Conservation (phyloP, 768 basidiomycete genomes). For the Suillus subluteus region DNA sequence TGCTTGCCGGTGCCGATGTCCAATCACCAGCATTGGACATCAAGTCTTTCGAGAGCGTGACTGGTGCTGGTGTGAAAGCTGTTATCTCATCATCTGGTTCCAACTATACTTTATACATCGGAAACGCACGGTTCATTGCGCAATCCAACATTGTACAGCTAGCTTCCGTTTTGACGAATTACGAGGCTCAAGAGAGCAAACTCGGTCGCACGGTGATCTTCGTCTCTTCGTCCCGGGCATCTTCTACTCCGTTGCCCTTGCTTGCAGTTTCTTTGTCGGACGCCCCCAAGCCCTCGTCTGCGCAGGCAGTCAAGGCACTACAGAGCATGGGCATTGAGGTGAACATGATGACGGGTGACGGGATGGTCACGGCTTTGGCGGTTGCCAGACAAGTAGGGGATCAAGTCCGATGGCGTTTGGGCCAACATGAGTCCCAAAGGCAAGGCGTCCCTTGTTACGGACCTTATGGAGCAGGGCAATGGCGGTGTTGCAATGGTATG, state of each 20-base stretch:
- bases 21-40: conserved; percentile 57
- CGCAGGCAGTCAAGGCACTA: conserved; percentile 79
- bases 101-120: conserved; percentile 68
- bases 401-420: conserved; percentile 81
- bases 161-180: conserved; percentile 60
- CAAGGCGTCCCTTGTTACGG: conserved; percentile 84
- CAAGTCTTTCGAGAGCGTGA: conserved; percentile 81
- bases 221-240: conserved; percentile 61
- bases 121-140: conserved; percentile 73
- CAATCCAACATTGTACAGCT: conserved; percentile 55
- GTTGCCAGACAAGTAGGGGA: conserved; percentile 91
- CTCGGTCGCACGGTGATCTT: conserved; percentile 87
- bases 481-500: conserved; percentile 90
- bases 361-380: conserved; percentile 81
- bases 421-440: conserved; percentile 95
- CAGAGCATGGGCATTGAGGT: conserved; percentile 91
- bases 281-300: conserved; percentile 82
- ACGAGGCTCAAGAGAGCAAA: conserved; percentile 71
- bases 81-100: conserved; percentile 55
- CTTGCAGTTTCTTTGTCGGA: conserved; percentile 88
- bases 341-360: conserved; percentile 93
- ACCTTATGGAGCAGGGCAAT: conserved; percentile 72
- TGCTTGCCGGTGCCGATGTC: conserved; percentile 46
- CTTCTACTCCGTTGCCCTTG: conserved; percentile 55
- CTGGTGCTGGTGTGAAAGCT: conserved; percentile 88